Percentiles rank a stretch among this genome's conserved stretches.
Conservation (phyloP, 106 monocot genomes). For the Vanilla planifolia region DNA sequence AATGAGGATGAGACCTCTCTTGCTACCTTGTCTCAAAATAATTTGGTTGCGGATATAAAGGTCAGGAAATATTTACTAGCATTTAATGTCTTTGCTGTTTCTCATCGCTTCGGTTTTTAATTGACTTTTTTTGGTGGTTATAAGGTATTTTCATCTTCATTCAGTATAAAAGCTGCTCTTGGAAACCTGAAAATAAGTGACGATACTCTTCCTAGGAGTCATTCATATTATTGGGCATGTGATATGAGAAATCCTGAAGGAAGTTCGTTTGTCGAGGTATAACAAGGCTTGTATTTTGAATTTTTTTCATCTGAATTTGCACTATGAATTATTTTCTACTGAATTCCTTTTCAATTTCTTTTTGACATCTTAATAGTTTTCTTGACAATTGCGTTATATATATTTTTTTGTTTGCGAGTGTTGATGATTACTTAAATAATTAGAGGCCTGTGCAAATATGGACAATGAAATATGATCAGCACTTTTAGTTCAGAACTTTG, state of each 20-base stretch:
- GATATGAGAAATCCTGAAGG: constrained; percentile 97
- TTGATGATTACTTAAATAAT: too few species aligned
- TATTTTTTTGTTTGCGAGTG: too few species aligned
- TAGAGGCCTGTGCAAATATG: too few species aligned
- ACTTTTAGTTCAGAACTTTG: too few species aligned
- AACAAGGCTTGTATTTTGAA: constrained; percentile 9
- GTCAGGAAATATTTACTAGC: constrained; percentile 27
- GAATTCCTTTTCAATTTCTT: too few species aligned
- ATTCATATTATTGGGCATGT: constrained; percentile 92
- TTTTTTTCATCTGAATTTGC: background rate
- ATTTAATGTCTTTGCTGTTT: background rate
- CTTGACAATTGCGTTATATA: too few species aligned
- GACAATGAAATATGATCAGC: too few species aligned
- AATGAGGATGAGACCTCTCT: constrained; percentile 65
- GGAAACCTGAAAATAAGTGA: constrained; percentile 99
- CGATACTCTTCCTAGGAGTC: constrained; percentile 68
- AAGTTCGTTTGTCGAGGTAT: constrained; percentile 96
- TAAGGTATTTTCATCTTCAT: constrained; percentile 92
- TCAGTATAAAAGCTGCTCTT: constrained; percentile 91
- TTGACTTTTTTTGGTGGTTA: constrained; percentile 4
- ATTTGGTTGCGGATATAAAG: constrained; percentile 87
- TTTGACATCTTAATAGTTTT: too few species aligned
- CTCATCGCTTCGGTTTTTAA: constrained; percentile 3
- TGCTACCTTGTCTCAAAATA: constrained; percentile 83
- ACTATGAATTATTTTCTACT: too few species aligned